Evolutionary conservation across 371 early-diverging fungal genomes (phyloP), one percentile per base, ranked within the genome.

Genomic region (Apophysomyces ossiformis): DNA sequence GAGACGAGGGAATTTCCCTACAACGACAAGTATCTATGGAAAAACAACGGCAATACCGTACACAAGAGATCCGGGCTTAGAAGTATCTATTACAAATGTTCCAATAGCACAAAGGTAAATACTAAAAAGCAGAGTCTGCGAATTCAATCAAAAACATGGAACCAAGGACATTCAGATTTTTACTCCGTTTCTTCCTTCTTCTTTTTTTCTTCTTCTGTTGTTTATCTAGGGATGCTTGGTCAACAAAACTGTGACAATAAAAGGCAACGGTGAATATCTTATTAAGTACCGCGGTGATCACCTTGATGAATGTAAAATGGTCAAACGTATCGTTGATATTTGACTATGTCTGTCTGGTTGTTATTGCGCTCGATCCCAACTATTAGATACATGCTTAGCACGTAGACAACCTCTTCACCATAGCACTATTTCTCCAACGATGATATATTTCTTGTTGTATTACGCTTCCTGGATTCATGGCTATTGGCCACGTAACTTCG

Each of bases 31-130:
- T 85, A 81, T 62, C 61, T 87, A 7, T 87, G 87, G 87, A 81
- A 83, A 73, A 87, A 87, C 74, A 87, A 87, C 60, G 87, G 87
- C 35, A 87, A 87, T 61, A 87, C 87, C 5, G 70, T 78, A 1
- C 85, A 85, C 54, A 84, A 81, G 68, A 87, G 85, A 70, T 81
- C 85, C 16, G 87, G 87, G 18, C 69, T 75, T 45, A 81, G 81
- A 64, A 85, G 85, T 61, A 78, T 85, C 18, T 86, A 87, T 64
- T 87, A 83, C 72, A 87, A 87, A 47, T 87, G 87, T 35, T 72
- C 79, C 16, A 81, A 81, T 60, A 78, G 82, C 45, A 72, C 68
- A 37, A 81, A 77, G 70, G 78, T 72, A 67, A 70, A 35, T 26
- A 26, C 26, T 26, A 0, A 26, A 26, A 26, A 26, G 32, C 32